Conservation (phyloP, 148 eudicot species). For the Silene latifolia region DNA sequence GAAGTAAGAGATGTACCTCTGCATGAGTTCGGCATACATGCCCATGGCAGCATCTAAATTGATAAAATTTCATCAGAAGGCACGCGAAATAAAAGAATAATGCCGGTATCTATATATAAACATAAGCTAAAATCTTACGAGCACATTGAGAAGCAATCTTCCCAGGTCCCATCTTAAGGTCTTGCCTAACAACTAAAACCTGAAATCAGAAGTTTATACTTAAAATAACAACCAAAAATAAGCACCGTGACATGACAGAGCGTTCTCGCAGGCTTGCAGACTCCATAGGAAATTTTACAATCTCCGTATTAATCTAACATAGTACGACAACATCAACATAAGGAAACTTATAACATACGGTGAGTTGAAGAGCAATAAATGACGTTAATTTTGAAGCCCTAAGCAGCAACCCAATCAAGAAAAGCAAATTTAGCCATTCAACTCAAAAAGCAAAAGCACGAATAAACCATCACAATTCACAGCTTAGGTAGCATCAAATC, state of each 20-base stretch:
- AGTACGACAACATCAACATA: neutral
- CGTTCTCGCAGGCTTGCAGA: neutral
- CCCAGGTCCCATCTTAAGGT: slow-evolving; percentile 90
- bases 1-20: slow-evolving; percentile 41
- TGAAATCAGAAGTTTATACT: slow-evolving; percentile 24
- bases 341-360: no score
- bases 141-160: slow-evolving; percentile 97
- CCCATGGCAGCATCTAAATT: slow-evolving; percentile 90
- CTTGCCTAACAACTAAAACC: slow-evolving; percentile 96
- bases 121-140: slow-evolving; percentile 47
- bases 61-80: slow-evolving; percentile 9
- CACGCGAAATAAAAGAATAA: neutral
- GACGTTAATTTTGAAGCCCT: neutral
- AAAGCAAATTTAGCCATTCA: neutral
- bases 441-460: neutral
- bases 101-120: neutral
- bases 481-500: no score
- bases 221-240: neutral
- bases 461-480: neutral
- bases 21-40: slow-evolving; percentile 70
- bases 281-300: neutral
- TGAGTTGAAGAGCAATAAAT: no score
- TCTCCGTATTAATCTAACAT: neutral
- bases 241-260: neutral
- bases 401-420: neutral